Evolutionary conservation across 2,329 filamentous ascomycete genomes (phyloP), one percentile per base, ranked within the genome.

Genomic region (Ophiocordyceps polyrhachis-furcata): DNA sequence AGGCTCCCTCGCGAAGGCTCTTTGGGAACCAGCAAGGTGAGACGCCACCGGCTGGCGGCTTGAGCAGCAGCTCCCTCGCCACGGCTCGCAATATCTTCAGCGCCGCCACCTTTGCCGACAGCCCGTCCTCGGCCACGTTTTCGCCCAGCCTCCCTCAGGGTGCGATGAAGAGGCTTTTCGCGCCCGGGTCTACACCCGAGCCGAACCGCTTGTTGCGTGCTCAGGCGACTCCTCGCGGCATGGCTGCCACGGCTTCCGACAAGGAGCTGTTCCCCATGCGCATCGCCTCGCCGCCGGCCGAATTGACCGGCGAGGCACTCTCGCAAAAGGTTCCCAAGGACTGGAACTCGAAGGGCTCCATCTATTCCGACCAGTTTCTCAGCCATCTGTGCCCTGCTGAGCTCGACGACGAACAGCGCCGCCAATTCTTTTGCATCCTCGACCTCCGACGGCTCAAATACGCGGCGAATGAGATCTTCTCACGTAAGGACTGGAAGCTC

Each of bases 341-440:
- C 17, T 65, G 69, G 53, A 66, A 66, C 43, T 62, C 68, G 12
- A 64, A 67, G 48, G 67, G 70, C 5, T 73, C 73, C 41, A 67
- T 76, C 47, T 78, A 77, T 47, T 73, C 74, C 28, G 73, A 76
- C 52, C 70, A 78, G 56, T 77, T 70, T 46, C 61, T 78, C 37
- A 63, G 65, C 1, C 68, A 76, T 47, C 67, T 74, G 29, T 76
- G 73, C 51, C 74, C 74, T 2, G 58, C 67, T 23, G 68, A 73
- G 40, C 69, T 76, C 49, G 71, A 73, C 49, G 74, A 77, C 43
- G 64, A 73, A 44, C 73, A 77, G 57, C 67, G 71, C 42, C 70
- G 73, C 46, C 74, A 77, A 59, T 77, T 76, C 54, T 77, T 76
- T 51, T 77, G 73, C 54, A 71, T 78, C 49, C 70, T 78, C 50